These are phyloP conservation scores for Amanita pseudoporphyria DNA, from an alignment of 768 basidiomycete species.

Conservation along the genomic window DNA sequence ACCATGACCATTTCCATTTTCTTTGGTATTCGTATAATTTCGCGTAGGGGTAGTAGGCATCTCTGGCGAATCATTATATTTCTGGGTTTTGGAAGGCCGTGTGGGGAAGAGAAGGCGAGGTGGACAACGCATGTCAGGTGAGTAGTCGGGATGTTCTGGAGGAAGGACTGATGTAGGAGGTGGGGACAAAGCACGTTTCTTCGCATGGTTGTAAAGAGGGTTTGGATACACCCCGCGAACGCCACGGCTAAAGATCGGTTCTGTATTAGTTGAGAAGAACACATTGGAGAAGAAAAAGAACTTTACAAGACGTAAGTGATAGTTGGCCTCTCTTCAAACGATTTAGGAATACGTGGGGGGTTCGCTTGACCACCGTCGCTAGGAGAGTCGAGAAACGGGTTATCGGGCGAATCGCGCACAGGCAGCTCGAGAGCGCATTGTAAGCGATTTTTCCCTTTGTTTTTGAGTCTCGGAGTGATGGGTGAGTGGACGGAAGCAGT, in stretches of 20 bases:
- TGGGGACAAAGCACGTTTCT: slow-evolving; percentile 31
- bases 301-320: slow-evolving; percentile 71
- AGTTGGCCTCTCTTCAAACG: slow-evolving; percentile 45
- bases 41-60: background rate
- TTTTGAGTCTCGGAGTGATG: slow-evolving; percentile 23
- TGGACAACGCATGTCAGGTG: slow-evolving; percentile 41
- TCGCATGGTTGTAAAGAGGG: slow-evolving; percentile 42
- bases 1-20: too few relatives aligned
- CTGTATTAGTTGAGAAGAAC: too few relatives aligned
- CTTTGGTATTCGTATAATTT: too few relatives aligned
- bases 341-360: slow-evolving; percentile 28
- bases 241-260: slow-evolving; percentile 42
- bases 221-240: slow-evolving; percentile 53
- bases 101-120: slow-evolving; percentile 50
- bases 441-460: slow-evolving; percentile 11
- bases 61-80: background rate
- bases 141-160: slow-evolving; percentile 55
- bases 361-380: slow-evolving; percentile 23
- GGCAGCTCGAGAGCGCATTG: slow-evolving; percentile 21
- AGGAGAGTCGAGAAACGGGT: slow-evolving; percentile 54
- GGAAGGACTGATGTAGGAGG: slow-evolving; percentile 46
- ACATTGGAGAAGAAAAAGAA: background rate
- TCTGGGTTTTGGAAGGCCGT: slow-evolving; percentile 14
- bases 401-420: slow-evolving; percentile 55
- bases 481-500: slow-evolving; percentile 23